Percentiles rank a stretch among this genome's conserved stretches.
Conservation (phyloP, 805 yeast species). For the Cyberlindnera petersonii region DNA sequence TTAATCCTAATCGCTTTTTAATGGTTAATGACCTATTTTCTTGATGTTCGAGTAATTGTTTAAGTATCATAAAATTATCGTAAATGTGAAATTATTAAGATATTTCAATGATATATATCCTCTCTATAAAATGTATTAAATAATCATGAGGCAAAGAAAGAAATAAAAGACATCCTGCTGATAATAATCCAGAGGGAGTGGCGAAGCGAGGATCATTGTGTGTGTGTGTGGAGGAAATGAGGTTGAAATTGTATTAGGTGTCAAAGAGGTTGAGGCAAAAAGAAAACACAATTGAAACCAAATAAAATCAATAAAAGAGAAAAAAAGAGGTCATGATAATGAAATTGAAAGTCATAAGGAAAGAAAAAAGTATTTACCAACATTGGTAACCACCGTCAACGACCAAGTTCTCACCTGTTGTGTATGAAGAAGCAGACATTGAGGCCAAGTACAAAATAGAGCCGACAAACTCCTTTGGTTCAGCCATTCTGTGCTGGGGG, state of each 20-base stretch:
- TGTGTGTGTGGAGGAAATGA: too few relatives aligned
- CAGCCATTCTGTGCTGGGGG: slow-evolving; percentile 82
- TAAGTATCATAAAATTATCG: slow-evolving; percentile 4
- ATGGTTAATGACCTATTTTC: background rate
- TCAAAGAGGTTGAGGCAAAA: too few relatives aligned
- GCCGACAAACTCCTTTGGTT: slow-evolving; percentile 79
- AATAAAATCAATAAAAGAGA: slow-evolving; percentile 1
- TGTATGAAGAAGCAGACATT: slow-evolving; percentile 66
- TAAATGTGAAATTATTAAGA: background rate
- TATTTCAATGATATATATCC: background rate
- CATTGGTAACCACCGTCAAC: slow-evolving; percentile 88
- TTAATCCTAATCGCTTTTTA: background rate
- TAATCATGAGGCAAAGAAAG: too few relatives aligned
- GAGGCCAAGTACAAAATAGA: slow-evolving; percentile 70
- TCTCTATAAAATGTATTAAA: background rate
- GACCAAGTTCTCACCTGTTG: slow-evolving; percentile 78
- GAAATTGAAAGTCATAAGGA: background rate
- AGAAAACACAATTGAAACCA: too few relatives aligned
- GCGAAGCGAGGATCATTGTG: too few relatives aligned
- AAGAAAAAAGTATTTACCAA: slow-evolving; percentile 44
- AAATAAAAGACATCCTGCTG: too few relatives aligned
- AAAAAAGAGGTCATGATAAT: background rate
- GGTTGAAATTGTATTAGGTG: too few relatives aligned
- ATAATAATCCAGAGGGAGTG: too few relatives aligned
- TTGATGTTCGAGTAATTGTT: background rate